These are phyloP conservation scores for Collybia sp. DNA, from an alignment of 768 basidiomycete genomes.

Conservation along the genomic window DNA sequence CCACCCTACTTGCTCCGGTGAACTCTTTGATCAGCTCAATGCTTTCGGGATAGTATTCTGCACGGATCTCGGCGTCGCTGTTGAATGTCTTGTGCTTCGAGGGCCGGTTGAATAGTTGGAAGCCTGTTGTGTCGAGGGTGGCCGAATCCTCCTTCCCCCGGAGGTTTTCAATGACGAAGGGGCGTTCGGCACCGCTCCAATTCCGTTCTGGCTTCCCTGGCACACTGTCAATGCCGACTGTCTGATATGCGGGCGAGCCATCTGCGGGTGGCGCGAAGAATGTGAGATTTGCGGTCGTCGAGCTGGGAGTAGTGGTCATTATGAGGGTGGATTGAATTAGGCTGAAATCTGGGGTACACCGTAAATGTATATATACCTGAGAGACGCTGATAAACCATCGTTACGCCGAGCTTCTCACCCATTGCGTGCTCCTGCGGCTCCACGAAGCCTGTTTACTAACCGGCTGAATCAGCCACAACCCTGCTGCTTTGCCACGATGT, in stretches of 20 bases:
- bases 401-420: no score
- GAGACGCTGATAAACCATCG: no score
- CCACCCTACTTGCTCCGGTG: constrained; percentile 38
- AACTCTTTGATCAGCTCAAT: constrained; percentile 38
- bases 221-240: neutral
- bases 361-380: constrained; percentile 1
- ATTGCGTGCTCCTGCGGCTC: no score
- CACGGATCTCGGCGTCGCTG: constrained; percentile 31
- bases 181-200: neutral
- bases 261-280: neutral
- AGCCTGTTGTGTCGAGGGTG: constrained; percentile 34
- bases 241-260: neutral
- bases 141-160: constrained; percentile 31
- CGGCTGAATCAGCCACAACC: no score
- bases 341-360: no score
- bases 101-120: constrained; percentile 23
- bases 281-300: neutral
- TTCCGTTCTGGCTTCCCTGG: neutral
- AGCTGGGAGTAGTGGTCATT: neutral
- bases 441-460: no score
- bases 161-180: constrained; percentile 27
- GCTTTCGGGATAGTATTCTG: constrained; percentile 43
- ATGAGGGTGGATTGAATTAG: neutral
- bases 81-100: constrained; percentile 31
- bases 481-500: no score